Conservation (phyloP, 441 rosid species). For the Omphalea diandra region DNA sequence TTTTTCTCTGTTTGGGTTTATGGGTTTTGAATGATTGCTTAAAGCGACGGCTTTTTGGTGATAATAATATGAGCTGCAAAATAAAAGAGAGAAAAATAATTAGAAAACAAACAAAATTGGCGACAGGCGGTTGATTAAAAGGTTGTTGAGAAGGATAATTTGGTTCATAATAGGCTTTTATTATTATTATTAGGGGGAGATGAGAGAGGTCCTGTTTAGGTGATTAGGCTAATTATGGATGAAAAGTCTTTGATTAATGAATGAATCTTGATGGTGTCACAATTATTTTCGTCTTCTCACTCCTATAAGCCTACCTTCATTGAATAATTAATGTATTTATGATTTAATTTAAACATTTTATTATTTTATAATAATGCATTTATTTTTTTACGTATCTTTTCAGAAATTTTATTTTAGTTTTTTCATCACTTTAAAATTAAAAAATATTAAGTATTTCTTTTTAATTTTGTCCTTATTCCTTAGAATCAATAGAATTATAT, state of each 20-base stretch:
- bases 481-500: too few species aligned
- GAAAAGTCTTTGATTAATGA: constrained; percentile 17
- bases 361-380: too few species aligned
- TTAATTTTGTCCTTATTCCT: too few species aligned
- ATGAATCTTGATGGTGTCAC: not conserved
- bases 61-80: too few species aligned
- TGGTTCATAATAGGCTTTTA: constrained; percentile 1
- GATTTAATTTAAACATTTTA: too few species aligned
- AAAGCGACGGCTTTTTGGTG: constrained; percentile 9
- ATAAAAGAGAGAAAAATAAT: not conserved
- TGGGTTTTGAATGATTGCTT: constrained; percentile 22
- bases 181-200: too few species aligned
- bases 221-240: constrained; percentile 39
- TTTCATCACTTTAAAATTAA: too few species aligned
- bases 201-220: constrained; percentile 12
- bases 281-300: not conserved
- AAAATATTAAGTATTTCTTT: too few species aligned
- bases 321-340: too few species aligned
- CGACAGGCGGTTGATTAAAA: constrained; percentile 37
- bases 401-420: too few species aligned
- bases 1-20: not conserved
- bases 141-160: constrained; percentile 31
- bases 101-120: too few species aligned
- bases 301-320: not conserved
- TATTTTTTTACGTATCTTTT: too few species aligned